Evolutionary conservation across 805 yeast species (phyloP), one percentile per base, ranked within the genome.

Genomic region (Nakazawaea laoshanensis): DNA sequence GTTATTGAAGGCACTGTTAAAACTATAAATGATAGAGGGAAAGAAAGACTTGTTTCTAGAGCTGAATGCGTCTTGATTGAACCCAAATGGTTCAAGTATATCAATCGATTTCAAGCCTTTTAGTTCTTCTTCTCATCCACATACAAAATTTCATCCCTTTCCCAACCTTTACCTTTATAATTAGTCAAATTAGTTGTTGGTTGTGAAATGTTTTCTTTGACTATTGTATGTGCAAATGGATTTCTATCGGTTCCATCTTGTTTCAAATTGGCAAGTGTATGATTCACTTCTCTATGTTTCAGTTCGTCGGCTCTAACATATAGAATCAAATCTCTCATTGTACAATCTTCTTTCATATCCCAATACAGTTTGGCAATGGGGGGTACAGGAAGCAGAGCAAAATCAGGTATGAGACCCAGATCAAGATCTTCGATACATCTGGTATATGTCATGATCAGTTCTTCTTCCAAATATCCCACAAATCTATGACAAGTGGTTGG

Each of bases 61-160:
- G 87, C 86, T 0, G 59, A 57, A 20, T 82, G 94, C 52, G 58
- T 83, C 2, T 61, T 86, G 39, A 92, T 86, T 2, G 94, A 86
- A 48, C 96, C 96, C 3, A 76, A 65, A 45, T 86, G 95, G 95
- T 84, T 84, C 57, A 79, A 74, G 48, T 83, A 75, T 48, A 57
- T 84, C 34, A 50, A 53, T 8, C 72, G 80, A 78, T 54, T 72
- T 13, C 65, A 66, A 17, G 39, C 65, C 14, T 65, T 66, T 34
- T 48, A 36, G 21, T 11, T 7, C 14, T 13, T 24, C 27, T 27
- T 26, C 20, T 29, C 37, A 19, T 29, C 33, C 3, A 33, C 29
- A 17, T 18, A 35, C 17, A 49, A 43, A 20, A 55, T 40, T 19
- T 55, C 59, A 12, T 48, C 42, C 30, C 52, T 48, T 29, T 55